Base-by-base conservation (phyloP, 148 eudicot species). In the Arctostaphylos glauca region DNA sequence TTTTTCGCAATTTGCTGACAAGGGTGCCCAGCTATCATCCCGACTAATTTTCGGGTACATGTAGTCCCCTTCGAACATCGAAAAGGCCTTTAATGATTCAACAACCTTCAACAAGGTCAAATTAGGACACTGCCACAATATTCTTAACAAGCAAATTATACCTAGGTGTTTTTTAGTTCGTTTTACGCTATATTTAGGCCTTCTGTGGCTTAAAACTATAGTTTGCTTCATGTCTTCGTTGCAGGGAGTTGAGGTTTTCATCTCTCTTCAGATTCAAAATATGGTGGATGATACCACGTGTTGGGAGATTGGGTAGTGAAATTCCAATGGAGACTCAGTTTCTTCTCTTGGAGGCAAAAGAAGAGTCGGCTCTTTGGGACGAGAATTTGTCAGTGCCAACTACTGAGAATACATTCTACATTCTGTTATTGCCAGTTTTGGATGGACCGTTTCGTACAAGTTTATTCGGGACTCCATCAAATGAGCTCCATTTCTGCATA, bases 401-500 rank as follows among this genome's bases (percentile, higher is more conserved):
- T 48, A 21, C 87, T 1, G 83, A 58, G 3, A 16, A 50, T 23
- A 82, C 81, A 19, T 79, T 62, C 59, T 90, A 88, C 72, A 81
- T 90, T 48, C 81, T 91, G 60, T 68, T 91, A 46, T 83, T 91
- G 67, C 92, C 92, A 3, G 90, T 90, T 38, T 75, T 91, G 78
- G 92, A 91, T 73, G 92, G 90, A 80, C 85, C 88, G 4, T 91
- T 90, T 52, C 83, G 94, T 56, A 79, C 91, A 53, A 88, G 86
- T 80, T 82, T 91, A 81, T 89, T 87, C 79, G 92, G 94, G n/a
- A 76, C 87, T 62, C 78, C 88, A 5, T 74, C 82, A 50, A 85
- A 88, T 82, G 90, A 86, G 85, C 91, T 91, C 54, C 84, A 90
- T 41, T 90, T 91, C 76, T 88, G 92, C 74, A 83, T 91, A 38